Base-by-base conservation (phyloP, 2,329 filamentous ascomycete species). In the Helotiales sp. region DNA sequence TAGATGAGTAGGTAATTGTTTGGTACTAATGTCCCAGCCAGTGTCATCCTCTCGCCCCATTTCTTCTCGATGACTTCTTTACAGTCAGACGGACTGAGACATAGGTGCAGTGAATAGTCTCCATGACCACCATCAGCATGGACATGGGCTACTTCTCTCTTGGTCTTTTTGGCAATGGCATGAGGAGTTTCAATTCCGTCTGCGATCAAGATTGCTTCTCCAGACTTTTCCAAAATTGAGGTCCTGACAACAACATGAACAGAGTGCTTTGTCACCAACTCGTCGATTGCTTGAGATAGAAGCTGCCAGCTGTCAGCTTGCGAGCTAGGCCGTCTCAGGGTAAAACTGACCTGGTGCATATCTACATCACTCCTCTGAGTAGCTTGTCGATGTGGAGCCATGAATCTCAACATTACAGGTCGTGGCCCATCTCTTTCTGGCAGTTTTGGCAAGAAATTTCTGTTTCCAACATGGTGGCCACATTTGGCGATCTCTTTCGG, bases 21-120 rank as follows among this genome's bases (percentile, higher is more conserved):
- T 3, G 66, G 66, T 38, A 68, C 58, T 13, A 68, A 50, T 5
- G 51, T 55, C 8, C 66, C 66, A 22, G 62, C 59, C 15, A 68
- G 57, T 0, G 55, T 60, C 57, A 68, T 64, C 30, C 65, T 56
- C 38, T 68, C 65, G 10, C 66, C 66, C 66, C 66, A 68, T 47
- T 59, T 58, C 49, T 62, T 63, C n/a, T 38, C 44, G 34, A 68
- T 67, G 3, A 66, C 62, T 13, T 65, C 62, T 47, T 68, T 68
- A 38, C 61, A 65, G 59, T 68, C 65, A 2, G n/a, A 29, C 5
- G 66, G 66, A 31, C 62, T 61, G 4, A 67, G 30, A 24, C 54
- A 60, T n/a, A 63, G n/a, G 51, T 68, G 65, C 27, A 68, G 31
- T 8, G 62, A 67, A 50, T 63, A 63, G 12, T 66, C 64, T 15